Conservation (phyloP, 352 stramenopile genomes). For the Thalassiosira mediterranea region DNA sequence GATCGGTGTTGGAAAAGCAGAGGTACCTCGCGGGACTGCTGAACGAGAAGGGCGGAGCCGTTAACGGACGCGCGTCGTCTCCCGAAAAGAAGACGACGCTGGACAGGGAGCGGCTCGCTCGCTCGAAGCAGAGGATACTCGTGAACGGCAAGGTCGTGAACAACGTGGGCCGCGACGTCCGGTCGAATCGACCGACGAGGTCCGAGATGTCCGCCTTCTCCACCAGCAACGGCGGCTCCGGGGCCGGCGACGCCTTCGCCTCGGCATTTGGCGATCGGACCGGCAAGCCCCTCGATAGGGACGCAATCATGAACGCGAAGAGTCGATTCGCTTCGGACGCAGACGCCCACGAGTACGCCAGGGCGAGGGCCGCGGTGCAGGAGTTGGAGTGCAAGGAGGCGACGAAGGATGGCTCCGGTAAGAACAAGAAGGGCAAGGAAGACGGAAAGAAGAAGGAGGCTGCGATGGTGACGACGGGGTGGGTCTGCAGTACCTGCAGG, state of each 20-base stretch:
- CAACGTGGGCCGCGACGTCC: no score
- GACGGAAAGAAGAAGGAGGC: slow-evolving; percentile 10
- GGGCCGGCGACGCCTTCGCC: slow-evolving; percentile 15
- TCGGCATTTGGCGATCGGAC: slow-evolving; percentile 12
- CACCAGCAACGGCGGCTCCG: background rate
- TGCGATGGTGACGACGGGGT: slow-evolving; percentile 37
- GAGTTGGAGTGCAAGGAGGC: slow-evolving; percentile 70
- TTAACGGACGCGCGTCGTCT: background rate
- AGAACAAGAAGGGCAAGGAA: slow-evolving; percentile 16
- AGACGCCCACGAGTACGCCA: slow-evolving; percentile 68
- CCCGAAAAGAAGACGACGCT: background rate
- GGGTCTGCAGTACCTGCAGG: slow-evolving; percentile 44
- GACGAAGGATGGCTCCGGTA: slow-evolving; percentile 12
- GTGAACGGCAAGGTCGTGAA: background rate
- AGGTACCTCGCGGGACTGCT: slow-evolving; percentile 30
- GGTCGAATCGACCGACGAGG: background rate
- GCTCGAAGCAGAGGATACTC: background rate
- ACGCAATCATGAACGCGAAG: slow-evolving; percentile 56
- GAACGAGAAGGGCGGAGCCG: slow-evolving; percentile 7
- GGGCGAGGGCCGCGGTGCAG: slow-evolving; percentile 45
- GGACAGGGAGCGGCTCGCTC: background rate
- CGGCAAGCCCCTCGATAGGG: slow-evolving; percentile 5
- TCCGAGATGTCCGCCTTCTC: background rate
- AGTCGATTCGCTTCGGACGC: slow-evolving; percentile 68
- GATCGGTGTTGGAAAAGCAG: slow-evolving; percentile 51